These are phyloP conservation scores for Yarrowia sp. DNA, from an alignment of 805 yeast genomes.

Conservation along the genomic window DNA sequence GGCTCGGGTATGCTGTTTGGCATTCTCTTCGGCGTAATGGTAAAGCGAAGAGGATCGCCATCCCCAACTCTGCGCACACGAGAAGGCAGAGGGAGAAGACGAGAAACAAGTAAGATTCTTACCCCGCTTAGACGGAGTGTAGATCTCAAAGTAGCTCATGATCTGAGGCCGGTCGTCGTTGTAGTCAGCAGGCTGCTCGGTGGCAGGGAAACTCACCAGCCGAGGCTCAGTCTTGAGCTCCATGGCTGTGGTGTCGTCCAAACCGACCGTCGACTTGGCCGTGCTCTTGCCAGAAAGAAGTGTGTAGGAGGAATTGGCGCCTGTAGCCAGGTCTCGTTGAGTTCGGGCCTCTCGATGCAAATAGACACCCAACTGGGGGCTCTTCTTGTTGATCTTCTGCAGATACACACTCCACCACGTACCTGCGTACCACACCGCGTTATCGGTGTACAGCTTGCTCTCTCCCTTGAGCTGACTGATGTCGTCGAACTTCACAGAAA, in stretches of 20 bases:
- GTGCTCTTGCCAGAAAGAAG: constrained; percentile 32
- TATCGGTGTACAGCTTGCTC: constrained; percentile 59
- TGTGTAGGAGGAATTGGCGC: constrained; percentile 3
- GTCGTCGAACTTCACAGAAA: constrained; percentile 60
- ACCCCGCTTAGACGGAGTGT: constrained; percentile 59
- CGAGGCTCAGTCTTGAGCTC: constrained; percentile 32
- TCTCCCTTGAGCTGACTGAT: constrained; percentile 56
- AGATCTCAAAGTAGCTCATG: constrained; percentile 60
- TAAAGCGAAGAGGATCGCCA: constrained; percentile 52
- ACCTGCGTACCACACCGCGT: constrained; percentile 64
- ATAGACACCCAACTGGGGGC: constrained; percentile 63
- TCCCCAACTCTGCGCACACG: constrained; percentile 65
- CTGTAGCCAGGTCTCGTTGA: constrained; percentile 42
- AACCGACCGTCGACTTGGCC: constrained; percentile 14
- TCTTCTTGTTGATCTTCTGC: constrained; percentile 56
- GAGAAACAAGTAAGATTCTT: constrained; percentile 59
- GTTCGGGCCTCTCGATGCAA: constrained; percentile 55
- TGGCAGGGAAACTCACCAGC: constrained; percentile 16
- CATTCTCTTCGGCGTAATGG: constrained; percentile 57
- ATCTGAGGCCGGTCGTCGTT: constrained; percentile 58
- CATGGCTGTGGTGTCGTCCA: constrained; percentile 32
- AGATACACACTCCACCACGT: constrained; percentile 65
- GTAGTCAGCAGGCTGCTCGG: constrained; percentile 46
- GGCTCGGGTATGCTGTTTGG: constrained; percentile 41
- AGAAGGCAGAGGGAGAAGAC: constrained; percentile 63